A percentile compares a stretch with the other conserved stretches of the same genome.
Evolutionary conservation across 148 eudicot genomes (phyloP).

Genomic region (Vaccinium corymbosum): DNA sequence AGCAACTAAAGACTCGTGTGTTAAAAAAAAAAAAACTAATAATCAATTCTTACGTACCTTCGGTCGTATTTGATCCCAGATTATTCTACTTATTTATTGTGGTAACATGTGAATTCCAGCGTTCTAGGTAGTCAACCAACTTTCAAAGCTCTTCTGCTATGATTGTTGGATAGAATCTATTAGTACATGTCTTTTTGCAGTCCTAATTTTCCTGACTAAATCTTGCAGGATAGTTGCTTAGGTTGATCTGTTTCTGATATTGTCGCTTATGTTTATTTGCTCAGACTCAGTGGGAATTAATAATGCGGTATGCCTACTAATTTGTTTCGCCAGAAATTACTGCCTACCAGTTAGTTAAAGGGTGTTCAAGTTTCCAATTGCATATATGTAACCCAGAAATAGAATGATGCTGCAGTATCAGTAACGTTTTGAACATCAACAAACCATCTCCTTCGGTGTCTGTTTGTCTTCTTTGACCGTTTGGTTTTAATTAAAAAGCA

Average conservation of each 20-base stretch:
- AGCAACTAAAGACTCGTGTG: no score
- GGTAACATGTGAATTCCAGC: background rate
- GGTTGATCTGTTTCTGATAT: background rate
- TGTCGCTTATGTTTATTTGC: background rate
- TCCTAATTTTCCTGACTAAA: background rate
- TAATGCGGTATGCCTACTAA: no score
- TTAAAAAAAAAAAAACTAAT: no score
- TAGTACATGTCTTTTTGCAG: background rate
- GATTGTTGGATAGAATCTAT: background rate
- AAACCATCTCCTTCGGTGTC: background rate
- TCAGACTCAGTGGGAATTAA: background rate
- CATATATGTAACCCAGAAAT: background rate
- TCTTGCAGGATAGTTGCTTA: slow-evolving; percentile 6
- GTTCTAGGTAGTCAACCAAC: slow-evolving; percentile 5
- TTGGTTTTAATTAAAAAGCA: background rate
- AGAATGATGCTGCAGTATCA: background rate
- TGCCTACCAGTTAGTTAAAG: background rate
- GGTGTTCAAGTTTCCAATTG: background rate
- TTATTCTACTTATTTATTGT: background rate
- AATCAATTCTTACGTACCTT: no score
- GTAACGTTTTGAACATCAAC: background rate
- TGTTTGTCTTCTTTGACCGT: background rate
- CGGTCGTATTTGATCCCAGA: no score
- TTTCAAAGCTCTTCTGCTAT: slow-evolving; percentile 9
- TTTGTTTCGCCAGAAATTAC: background rate